Evolutionary conservation across 805 yeast species (phyloP), one percentile per base, ranked within the genome.

Genomic region (Starmerella tilneyi): DNA sequence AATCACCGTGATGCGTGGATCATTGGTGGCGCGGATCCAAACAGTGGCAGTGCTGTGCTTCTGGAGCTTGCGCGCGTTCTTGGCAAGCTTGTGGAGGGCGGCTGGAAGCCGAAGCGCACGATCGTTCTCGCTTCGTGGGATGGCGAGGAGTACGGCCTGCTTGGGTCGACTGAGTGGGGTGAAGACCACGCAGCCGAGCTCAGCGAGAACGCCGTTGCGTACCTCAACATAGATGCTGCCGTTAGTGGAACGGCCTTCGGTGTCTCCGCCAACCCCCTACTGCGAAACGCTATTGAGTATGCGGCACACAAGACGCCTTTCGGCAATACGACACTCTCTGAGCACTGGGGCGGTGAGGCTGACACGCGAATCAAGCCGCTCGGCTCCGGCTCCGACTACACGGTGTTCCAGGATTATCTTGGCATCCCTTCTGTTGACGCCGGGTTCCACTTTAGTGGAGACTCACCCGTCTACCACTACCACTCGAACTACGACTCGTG

Each of bases 1-100:
- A 81, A 81, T 59, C 92, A 81, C 59, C 73, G 85, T 45, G 92
- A 82, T 58, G 78, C 88, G 3, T 83, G 89, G 92, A 73, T 78
- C 47, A 74, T 77, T 46, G 83, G 83, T 40, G 84, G 84, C 13
- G 86, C 88, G 1, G 92, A 82, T 62, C 88, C 92, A 24, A 81
- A 81, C 60, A 71, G 80, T 22, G 89, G 89, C 1, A 71, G 82
- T 15, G 79, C 86, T 1, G 75, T 70, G 0, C 49, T 79, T 51
- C 60, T 81, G 34, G 89, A 81, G 58, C 63, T 81, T 33, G 78
- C 79, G 7, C 67, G 83, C 39, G 78, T 74, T 1, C 65, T 80
- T 28, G 72, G 75, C 20, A 72, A 67, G 34, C 64, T 81, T 43
- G 49, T 60, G 26, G 64, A 70, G 49, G 44, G 52, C 13, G 85